These are phyloP conservation scores for Penicillium riverlandense DNA, from an alignment of 495 filamentous ascomycete genomes.

Conservation along the genomic window DNA sequence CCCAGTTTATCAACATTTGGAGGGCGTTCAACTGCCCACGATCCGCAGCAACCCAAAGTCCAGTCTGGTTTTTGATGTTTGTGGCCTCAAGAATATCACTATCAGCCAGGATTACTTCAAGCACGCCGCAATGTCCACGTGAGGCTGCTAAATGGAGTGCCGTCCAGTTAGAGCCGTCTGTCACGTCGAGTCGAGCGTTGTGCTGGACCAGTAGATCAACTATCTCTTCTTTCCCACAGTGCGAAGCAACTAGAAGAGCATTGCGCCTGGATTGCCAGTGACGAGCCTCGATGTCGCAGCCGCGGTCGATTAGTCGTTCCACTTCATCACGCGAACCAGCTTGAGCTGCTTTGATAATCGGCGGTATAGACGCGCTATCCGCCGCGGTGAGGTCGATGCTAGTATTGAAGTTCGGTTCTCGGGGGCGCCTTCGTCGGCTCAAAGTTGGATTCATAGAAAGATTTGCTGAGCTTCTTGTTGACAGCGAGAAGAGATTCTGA, in stretches of 20 bases:
- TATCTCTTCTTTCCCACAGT: constrained; percentile 38
- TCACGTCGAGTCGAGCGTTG: constrained; percentile 26
- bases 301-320: constrained; percentile 30
- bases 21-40: no score
- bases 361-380: constrained; percentile 24
- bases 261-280: constrained; percentile 30
- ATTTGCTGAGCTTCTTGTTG: constrained; percentile 4
- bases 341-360: constrained; percentile 36
- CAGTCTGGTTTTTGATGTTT: no score
- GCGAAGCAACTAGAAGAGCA: constrained; percentile 39
- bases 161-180: no score
- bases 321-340: constrained; percentile 30
- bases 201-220: constrained; percentile 32
- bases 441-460: neutral
- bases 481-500: constrained; percentile 1
- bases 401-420: constrained; percentile 19
- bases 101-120: no score
- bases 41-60: no score
- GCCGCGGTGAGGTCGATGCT: constrained; percentile 35
- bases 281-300: constrained; percentile 30
- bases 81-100: no score
- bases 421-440: constrained; percentile 10
- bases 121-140: no score
- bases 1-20: no score
- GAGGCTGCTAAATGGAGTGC: no score